These are phyloP conservation scores for Exophiala mesophila DNA, from an alignment of 2,329 filamentous ascomycete species.

Conservation along the genomic window DNA sequence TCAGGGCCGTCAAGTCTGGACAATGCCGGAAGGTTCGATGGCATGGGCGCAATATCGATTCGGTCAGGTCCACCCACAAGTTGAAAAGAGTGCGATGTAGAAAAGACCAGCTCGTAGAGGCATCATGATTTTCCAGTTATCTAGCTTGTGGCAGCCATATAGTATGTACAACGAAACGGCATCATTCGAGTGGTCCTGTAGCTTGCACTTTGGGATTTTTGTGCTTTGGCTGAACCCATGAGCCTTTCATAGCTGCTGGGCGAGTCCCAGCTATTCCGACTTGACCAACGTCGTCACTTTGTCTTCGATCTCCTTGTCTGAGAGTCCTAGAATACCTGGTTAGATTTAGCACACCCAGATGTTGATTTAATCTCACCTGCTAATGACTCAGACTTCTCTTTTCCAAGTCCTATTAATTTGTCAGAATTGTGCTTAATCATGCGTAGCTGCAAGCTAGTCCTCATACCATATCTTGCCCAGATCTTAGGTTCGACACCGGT, in stretches of 20 bases:
- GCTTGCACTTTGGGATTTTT: no score
- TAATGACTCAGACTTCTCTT: conserved; percentile 61
- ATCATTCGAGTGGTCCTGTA: no score
- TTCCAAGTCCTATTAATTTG: conserved; percentile 54
- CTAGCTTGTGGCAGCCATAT: no score
- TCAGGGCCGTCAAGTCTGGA: conserved; percentile 44
- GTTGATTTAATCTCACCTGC: conserved; percentile 47
- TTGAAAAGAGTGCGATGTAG: no score
- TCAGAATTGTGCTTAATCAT: conserved; percentile 7
- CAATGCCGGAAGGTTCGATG: conserved; percentile 47
- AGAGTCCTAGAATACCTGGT: conserved; percentile 48
- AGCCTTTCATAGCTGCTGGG: no score
- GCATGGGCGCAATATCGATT: conserved; percentile 54
- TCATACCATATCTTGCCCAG: conserved; percentile 85
- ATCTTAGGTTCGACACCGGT: conserved; percentile 76
- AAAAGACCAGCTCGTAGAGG: no score
- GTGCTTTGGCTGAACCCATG: no score
- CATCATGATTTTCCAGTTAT: no score
- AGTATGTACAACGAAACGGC: no score
- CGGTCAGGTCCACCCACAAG: no score
- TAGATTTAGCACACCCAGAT: no score
- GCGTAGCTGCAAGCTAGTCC: not conserved
- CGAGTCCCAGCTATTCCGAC: conserved; percentile 36
- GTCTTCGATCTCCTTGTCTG: conserved; percentile 66
- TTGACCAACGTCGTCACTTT: conserved; percentile 62